These are phyloP conservation scores for Lyophyllum semitale DNA, from an alignment of 768 basidiomycete species.

Conservation along the genomic window DNA sequence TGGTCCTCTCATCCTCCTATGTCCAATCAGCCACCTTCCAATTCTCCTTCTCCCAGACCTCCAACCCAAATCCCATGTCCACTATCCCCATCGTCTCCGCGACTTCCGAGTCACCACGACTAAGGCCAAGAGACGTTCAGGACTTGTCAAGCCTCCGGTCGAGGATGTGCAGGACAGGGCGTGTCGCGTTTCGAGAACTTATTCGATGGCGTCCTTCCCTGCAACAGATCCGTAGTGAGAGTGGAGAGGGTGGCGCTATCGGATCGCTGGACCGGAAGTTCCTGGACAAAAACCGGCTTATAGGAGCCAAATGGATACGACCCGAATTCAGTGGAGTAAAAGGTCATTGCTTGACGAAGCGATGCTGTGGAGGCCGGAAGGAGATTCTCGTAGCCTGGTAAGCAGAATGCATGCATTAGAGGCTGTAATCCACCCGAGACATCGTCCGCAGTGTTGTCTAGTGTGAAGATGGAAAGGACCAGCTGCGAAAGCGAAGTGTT, in stretches of 20 bases:
- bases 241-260: slow-evolving; percentile 85
- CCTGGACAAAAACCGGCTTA: slow-evolving; percentile 93
- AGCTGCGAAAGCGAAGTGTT: slow-evolving; percentile 94
- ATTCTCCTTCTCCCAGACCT: slow-evolving; percentile 95
- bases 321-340: slow-evolving; percentile 88
- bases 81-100: slow-evolving; percentile 93
- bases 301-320: slow-evolving; percentile 96
- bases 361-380: slow-evolving; percentile 71
- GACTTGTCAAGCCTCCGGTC: slow-evolving; percentile 93
- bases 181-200: slow-evolving; percentile 88
- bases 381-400: slow-evolving; percentile 82
- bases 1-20: slow-evolving; percentile 90
- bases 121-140: slow-evolving; percentile 91
- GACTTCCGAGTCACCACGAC: slow-evolving; percentile 89
- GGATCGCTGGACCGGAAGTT: slow-evolving; percentile 78
- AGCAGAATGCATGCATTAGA: slow-evolving; percentile 88
- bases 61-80: slow-evolving; percentile 91
- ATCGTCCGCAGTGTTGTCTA: slow-evolving; percentile 63
- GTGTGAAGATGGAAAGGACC: slow-evolving; percentile 87
- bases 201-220: slow-evolving; percentile 91
- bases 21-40: slow-evolving; percentile 99
- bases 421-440: slow-evolving; percentile 66
- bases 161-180: slow-evolving; percentile 91
- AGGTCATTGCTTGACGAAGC: slow-evolving; percentile 88
- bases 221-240: slow-evolving; percentile 76